These are phyloP conservation scores for Trichophyton mentagrophytes DNA, from an alignment of 2,329 filamentous ascomycete species.

Conservation along the genomic window DNA sequence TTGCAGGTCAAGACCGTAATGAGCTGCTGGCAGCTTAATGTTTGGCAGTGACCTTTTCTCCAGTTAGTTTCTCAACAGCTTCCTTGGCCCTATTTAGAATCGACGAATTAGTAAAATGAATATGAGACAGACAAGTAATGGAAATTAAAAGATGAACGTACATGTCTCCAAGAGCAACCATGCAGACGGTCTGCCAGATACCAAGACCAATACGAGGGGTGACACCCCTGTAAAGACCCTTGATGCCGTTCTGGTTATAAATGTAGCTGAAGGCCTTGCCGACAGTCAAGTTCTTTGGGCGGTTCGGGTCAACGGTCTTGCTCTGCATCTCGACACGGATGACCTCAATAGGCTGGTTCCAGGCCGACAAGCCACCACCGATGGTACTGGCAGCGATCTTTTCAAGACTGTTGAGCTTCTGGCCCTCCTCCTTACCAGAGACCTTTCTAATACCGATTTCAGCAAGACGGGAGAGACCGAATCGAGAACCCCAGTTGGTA, in stretches of 20 bases:
- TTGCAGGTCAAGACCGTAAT: conserved; percentile 19
- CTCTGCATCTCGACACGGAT: conserved; percentile 99
- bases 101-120: conserved; percentile 19
- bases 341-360: conserved; percentile 99
- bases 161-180: conserved; percentile 98
- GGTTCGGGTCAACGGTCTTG: conserved; percentile 94
- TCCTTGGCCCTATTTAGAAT: conserved; percentile 46
- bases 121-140: conserved; percentile 16
- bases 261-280: conserved; percentile 74
- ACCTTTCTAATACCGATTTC: conserved; percentile 72
- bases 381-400: conserved; percentile 79
- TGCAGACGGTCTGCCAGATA: conserved; percentile 99
- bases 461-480: conserved; percentile 82
- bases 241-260: conserved; percentile 74
- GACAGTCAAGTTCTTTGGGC: conserved; percentile 98
- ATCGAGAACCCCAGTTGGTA: conserved; percentile 97
- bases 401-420: conserved; percentile 67
- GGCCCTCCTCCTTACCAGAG: conserved; percentile 64
- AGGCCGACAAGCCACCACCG: conserved; percentile 88
- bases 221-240: conserved; percentile 91
- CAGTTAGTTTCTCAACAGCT: conserved; percentile 51
- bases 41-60: conserved; percentile 51
- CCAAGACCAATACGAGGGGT: conserved; percentile 85
- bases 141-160: conserved; percentile 39
- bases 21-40: conserved; percentile 36